phyloP scores from a whole-genome alignment of 352 stramenopile species.

The Blastocystis sp. region DNA sequence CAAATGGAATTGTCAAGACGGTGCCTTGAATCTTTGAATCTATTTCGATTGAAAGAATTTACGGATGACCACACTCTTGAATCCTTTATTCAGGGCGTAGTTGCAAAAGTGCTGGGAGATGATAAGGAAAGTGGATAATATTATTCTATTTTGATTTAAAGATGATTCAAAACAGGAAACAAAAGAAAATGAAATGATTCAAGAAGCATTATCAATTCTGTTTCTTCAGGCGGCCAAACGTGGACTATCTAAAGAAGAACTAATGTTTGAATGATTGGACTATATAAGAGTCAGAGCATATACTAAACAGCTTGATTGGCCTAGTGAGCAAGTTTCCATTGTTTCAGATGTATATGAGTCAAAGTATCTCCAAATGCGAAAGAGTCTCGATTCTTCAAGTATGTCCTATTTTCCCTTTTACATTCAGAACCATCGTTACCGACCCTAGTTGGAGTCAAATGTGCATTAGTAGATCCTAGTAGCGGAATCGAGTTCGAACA shows the following conservation, averaged over 20 bases:
- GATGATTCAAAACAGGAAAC: background rate
- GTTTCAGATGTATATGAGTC: background rate
- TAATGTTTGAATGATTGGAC: background rate
- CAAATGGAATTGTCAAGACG: conserved; percentile 17
- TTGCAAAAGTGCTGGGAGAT: background rate
- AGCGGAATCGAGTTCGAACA: background rate
- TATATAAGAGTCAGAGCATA: background rate
- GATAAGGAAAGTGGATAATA: background rate
- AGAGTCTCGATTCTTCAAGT: background rate
- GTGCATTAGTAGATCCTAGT: background rate
- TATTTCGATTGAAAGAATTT: background rate
- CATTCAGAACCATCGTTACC: background rate
- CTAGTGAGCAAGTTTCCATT: background rate
- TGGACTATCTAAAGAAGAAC: background rate
- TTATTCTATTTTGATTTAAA: background rate
- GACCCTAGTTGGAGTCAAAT: background rate
- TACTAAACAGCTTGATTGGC: background rate
- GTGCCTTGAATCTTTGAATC: background rate
- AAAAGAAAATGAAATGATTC: background rate
- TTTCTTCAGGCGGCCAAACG: background rate
- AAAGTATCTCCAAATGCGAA: background rate
- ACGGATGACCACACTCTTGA: background rate
- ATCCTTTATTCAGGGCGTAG: background rate
- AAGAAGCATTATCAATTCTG: conserved; percentile 2
- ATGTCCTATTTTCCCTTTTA: background rate